Evolutionary conservation across 2,329 filamentous ascomycete genomes (phyloP).

Genomic region (Aspergillus spinulosporus): DNA sequence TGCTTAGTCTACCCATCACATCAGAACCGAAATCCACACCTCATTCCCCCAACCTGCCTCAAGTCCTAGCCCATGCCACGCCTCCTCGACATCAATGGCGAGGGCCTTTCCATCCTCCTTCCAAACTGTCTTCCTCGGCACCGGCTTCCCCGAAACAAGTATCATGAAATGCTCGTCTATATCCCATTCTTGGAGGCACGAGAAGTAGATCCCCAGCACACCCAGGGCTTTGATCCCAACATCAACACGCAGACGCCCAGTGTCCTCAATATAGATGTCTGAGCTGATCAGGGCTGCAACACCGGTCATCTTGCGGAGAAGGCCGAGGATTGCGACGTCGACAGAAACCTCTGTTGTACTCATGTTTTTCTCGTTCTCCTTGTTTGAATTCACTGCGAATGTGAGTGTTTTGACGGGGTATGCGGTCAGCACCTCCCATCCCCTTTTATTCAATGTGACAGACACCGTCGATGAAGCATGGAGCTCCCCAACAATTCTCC

Average conservation of each 20-base stretch:
- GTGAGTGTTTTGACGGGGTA: constrained; percentile 64
- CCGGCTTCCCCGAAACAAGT: constrained; percentile 68
- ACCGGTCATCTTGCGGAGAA: constrained; percentile 87
- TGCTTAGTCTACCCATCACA: background rate
- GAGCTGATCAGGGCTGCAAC: constrained; percentile 71
- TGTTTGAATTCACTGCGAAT: constrained; percentile 14
- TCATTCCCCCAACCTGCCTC: constrained; percentile 78
- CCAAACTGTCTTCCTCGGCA: constrained; percentile 67
- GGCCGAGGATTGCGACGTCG: constrained; percentile 68
- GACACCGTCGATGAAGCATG: constrained; percentile 55
- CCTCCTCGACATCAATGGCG: constrained; percentile 72
- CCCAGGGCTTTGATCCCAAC: constrained; percentile 79
- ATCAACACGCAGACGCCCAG: constrained; percentile 64
- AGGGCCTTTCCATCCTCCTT: constrained; percentile 62
- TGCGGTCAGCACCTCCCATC: constrained; percentile 80
- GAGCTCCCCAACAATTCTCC: constrained; percentile 54
- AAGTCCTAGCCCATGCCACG: constrained; percentile 74
- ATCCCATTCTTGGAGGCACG: constrained; percentile 61
- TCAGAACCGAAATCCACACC: constrained; percentile 65
- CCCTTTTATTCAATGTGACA: constrained; percentile 62
- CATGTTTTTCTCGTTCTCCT: background rate
- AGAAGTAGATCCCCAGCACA: constrained; percentile 70
- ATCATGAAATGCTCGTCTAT: constrained; percentile 70
- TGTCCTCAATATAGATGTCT: constrained; percentile 59
- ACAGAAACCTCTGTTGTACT: constrained; percentile 24